A percentile compares a stretch with the other conserved stretches of the same genome.
These are phyloP conservation scores for Ophiostoma piceae DNA, from an alignment of 2,329 filamentous ascomycete species.

Conservation along the genomic window DNA sequence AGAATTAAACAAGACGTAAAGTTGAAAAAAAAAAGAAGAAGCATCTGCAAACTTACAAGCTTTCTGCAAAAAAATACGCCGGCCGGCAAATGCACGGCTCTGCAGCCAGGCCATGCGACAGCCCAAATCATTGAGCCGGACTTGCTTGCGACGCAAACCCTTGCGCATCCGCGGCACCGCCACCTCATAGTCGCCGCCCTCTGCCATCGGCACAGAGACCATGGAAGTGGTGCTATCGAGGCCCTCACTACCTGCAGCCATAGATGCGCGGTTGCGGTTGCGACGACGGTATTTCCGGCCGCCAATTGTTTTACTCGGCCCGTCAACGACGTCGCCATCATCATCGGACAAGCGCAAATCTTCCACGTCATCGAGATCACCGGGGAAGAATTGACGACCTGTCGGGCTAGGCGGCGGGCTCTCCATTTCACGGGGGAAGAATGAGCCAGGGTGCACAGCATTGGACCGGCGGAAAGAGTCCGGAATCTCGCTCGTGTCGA, in stretches of 20 bases:
- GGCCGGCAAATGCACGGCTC: constrained; percentile 80
- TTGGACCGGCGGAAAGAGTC: constrained; percentile 89
- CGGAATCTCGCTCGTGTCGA: constrained; percentile 92
- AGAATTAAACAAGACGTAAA: not conserved
- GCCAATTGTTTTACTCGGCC: constrained; percentile 38
- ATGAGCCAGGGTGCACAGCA: constrained; percentile 84
- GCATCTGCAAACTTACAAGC: constrained; percentile 62
- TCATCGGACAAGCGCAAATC: constrained; percentile 55
- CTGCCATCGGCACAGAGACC: constrained; percentile 59
- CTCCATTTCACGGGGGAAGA: constrained; percentile 91
- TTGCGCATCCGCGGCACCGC: constrained; percentile 69
- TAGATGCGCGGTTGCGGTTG: constrained; percentile 22
- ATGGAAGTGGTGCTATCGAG: constrained; percentile 35
- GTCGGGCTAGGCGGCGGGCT: constrained; percentile 71
- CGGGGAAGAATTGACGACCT: constrained; percentile 68
- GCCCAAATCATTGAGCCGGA: constrained; percentile 86
- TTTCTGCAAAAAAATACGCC: constrained; percentile 83
- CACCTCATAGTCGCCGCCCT: constrained; percentile 60
- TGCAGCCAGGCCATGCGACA: constrained; percentile 97
- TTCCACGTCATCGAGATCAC: constrained; percentile 57
- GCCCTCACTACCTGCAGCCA: constrained; percentile 26
- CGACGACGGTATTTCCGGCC: constrained; percentile 34
- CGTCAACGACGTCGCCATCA: constrained; percentile 48
- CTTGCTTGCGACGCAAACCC: constrained; percentile 68
- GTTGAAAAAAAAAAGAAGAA: no score